These are phyloP conservation scores for Colletotrichum sojae DNA, from an alignment of 2,329 filamentous ascomycete genomes.

Conservation along the genomic window DNA sequence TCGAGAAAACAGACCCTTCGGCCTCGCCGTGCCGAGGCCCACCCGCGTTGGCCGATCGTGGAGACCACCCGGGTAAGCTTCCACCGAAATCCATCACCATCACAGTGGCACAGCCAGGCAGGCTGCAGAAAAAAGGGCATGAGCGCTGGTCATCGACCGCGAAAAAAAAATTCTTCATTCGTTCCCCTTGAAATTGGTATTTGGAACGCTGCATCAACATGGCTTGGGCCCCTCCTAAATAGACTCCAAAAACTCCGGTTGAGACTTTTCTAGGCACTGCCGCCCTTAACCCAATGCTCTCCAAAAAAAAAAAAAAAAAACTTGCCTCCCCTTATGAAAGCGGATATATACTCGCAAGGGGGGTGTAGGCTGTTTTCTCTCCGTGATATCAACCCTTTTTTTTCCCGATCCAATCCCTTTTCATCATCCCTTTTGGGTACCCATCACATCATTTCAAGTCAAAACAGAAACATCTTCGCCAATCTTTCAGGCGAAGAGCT, in stretches of 20 bases:
- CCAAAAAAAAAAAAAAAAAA: background rate
- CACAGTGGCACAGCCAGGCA: background rate
- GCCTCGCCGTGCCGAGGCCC: background rate
- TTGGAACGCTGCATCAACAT: conserved; percentile 35
- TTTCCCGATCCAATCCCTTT: conserved; percentile 15
- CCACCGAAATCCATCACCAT: background rate
- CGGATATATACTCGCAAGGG: conserved; percentile 9
- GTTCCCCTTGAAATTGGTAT: conserved; percentile 27
- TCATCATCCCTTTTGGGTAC: conserved; percentile 20
- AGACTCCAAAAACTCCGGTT: conserved; percentile 39
- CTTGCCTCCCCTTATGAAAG: conserved; percentile 12
- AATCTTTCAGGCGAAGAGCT: conserved; percentile 85
- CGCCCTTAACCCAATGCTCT: conserved; percentile 11
- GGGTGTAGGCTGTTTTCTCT: conserved; percentile 10
- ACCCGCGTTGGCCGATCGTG: background rate
- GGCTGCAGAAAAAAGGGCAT: conserved; percentile 2
- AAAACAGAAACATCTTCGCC: background rate
- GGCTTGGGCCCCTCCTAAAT: conserved; percentile 3
- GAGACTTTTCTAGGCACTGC: conserved; percentile 31
- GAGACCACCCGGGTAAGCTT: background rate
- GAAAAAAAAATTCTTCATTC: conserved; percentile 20
- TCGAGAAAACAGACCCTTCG: background rate
- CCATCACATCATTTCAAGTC: conserved; percentile 19
- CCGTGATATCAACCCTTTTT: conserved; percentile 4
- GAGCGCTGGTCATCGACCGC: background rate